phyloP scores from a whole-genome alignment of 164 flowering plant genomes.

The Piper betle region DNA sequence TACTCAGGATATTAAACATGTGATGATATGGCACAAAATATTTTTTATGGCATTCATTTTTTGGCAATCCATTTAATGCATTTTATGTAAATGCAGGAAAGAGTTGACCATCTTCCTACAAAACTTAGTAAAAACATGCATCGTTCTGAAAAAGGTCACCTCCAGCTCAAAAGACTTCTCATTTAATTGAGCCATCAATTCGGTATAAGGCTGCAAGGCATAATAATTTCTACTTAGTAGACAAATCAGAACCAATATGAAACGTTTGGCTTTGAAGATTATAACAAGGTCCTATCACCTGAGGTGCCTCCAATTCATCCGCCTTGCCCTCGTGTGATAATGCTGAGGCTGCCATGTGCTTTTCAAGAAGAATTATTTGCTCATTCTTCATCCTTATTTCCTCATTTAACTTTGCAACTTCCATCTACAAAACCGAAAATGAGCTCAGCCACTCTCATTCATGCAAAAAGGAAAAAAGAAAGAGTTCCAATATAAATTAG shows the following conservation, averaged over 20 bases:
- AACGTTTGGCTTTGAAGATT: conserved; percentile 1
- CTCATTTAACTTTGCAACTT: conserved; percentile 50
- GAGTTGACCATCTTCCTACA: no score
- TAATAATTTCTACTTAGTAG: conserved; percentile 5
- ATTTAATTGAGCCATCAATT: conserved; percentile 60
- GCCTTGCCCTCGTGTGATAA: conserved; percentile 27
- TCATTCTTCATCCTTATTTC: conserved; percentile 61
- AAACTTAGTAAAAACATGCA: no score
- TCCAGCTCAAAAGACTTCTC: conserved; percentile 98
- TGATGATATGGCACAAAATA: no score
- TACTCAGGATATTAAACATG: no score
- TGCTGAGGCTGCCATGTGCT: conserved; percentile 48
- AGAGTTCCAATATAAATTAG: conserved; percentile 11
- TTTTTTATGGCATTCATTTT: no score
- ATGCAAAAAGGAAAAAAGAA: neutral
- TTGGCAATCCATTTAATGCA: no score
- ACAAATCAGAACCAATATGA: conserved; percentile 1
- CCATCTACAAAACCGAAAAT: conserved; percentile 34
- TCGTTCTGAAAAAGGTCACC: conserved; percentile 27
- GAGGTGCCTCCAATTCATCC: conserved; percentile 46
- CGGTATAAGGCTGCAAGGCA: conserved; percentile 55
- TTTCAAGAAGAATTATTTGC: conserved; percentile 62
- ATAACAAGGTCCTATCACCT: conserved; percentile 23
- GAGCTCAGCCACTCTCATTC: neutral
- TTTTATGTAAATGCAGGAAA: no score